Conservation (phyloP, 495 filamentous ascomycete species). For the Hypoxylon lenormandii region DNA sequence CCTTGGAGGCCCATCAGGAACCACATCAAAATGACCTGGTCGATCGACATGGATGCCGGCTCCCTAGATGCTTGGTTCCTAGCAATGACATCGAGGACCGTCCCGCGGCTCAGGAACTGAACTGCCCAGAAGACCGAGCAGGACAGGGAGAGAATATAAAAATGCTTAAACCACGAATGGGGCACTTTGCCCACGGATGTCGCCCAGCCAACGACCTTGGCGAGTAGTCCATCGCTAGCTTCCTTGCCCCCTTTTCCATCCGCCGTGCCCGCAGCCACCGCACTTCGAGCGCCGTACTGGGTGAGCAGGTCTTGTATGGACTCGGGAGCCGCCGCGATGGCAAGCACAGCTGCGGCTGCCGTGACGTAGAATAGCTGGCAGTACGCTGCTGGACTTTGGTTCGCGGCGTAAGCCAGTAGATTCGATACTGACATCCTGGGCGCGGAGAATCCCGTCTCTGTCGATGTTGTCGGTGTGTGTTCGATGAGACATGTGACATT, state of each 20-base stretch:
- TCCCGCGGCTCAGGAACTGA: constrained; percentile 72
- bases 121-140: constrained; percentile 80
- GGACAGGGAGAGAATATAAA: constrained; percentile 78
- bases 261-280: constrained; percentile 19
- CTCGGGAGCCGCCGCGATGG: constrained; percentile 55
- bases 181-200: constrained; percentile 71
- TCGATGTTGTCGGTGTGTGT: neutral
- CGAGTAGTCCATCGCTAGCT: constrained; percentile 33
- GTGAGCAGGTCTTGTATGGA: constrained; percentile 57
- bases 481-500: constrained; percentile 11
- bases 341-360: constrained; percentile 52
- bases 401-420: constrained; percentile 15
- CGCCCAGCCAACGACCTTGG: constrained; percentile 45
- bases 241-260: constrained; percentile 8
- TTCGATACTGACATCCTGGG: constrained; percentile 24
- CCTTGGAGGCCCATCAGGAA: constrained; percentile 79
- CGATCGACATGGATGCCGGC: constrained; percentile 66
- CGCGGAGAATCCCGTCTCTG: neutral
- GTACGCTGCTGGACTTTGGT: constrained; percentile 53
- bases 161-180: constrained; percentile 87
- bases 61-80: constrained; percentile 45
- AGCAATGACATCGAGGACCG: constrained; percentile 59
- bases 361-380: constrained; percentile 63
- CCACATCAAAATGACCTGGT: constrained; percentile 77
- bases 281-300: constrained; percentile 63